phyloP scores from a whole-genome alignment of 352 stramenopile species.

The Stramenopiles sp. region DNA sequence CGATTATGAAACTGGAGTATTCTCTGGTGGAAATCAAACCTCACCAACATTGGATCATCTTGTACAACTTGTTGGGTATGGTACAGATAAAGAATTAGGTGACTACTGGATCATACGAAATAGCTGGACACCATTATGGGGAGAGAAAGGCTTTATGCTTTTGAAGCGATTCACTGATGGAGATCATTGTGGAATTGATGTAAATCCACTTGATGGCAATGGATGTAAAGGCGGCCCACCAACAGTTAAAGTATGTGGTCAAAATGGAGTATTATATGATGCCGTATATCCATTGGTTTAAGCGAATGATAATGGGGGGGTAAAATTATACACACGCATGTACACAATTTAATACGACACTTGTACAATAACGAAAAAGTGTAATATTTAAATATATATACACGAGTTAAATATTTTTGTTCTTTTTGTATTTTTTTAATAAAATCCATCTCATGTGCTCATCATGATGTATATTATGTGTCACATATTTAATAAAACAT shows the following conservation, averaged over 20 bases:
- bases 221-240: slow-evolving; percentile 26
- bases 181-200: slow-evolving; percentile 27
- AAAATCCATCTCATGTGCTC: no score
- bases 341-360: no score
- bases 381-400: no score
- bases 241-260: slow-evolving; percentile 30
- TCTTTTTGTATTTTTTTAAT: no score
- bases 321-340: no score
- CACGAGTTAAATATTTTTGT: no score
- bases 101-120: slow-evolving; percentile 23
- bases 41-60: slow-evolving; percentile 20
- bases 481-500: no score
- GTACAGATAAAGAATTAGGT: not conserved
- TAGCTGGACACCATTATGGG: slow-evolving; percentile 26
- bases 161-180: slow-evolving; percentile 22
- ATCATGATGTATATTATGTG: no score
- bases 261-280: slow-evolving; percentile 32
- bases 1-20: slow-evolving; percentile 33
- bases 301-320: no score
- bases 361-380: no score
- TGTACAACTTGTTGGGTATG: slow-evolving; percentile 13
- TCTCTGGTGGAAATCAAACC: slow-evolving; percentile 20
- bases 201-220: slow-evolving; percentile 28
- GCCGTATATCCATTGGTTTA: slow-evolving; percentile 31
- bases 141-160: slow-evolving; percentile 44